These are phyloP conservation scores for Echinosphaeria canescens DNA, from an alignment of 2,329 filamentous ascomycete species.

Conservation along the genomic window DNA sequence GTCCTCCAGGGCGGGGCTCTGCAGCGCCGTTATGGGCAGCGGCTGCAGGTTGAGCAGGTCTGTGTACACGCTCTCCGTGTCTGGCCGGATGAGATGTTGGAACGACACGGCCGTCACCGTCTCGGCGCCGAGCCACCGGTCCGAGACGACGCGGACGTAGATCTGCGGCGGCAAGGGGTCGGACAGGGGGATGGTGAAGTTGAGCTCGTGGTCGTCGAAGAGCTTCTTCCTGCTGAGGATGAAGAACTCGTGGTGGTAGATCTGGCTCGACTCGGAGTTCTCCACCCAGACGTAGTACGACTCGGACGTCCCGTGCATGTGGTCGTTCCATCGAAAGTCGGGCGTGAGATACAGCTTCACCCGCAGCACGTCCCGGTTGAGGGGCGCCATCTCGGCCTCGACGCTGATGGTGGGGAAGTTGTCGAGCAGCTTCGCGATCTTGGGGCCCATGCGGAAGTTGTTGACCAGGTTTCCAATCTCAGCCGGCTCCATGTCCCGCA, in stretches of 20 bases:
- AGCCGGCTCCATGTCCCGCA: slow-evolving; percentile 81
- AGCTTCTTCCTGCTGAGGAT: slow-evolving; percentile 79
- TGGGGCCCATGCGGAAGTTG: slow-evolving; percentile 70
- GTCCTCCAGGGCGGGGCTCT: slow-evolving; percentile 72
- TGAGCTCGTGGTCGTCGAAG: slow-evolving; percentile 90
- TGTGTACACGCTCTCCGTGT: slow-evolving; percentile 94
- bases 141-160: slow-evolving; percentile 84
- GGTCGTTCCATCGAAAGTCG: slow-evolving; percentile 89
- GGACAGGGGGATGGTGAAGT: slow-evolving; percentile 88
- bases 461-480: slow-evolving; percentile 86
- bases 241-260: slow-evolving; percentile 96
- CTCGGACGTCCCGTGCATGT: slow-evolving; percentile 81
- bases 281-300: slow-evolving; percentile 99
- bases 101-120: slow-evolving; percentile 92
- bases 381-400: slow-evolving; percentile 82
- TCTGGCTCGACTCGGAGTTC: slow-evolving; percentile 92
- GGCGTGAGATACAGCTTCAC: slow-evolving; percentile 72
- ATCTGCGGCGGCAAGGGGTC: slow-evolving; percentile 92
- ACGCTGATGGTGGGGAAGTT: slow-evolving; percentile 86
- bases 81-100: slow-evolving; percentile 89
- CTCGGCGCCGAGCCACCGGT: slow-evolving; percentile 91
- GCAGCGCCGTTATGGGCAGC: slow-evolving; percentile 64
- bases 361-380: slow-evolving; percentile 88
- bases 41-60: slow-evolving; percentile 85
- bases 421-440: slow-evolving; percentile 59